Evolutionary conservation across 2,329 filamentous ascomycete species (phyloP), one percentile per base, ranked within the genome.

Genomic region (Xylariaceae sp.): DNA sequence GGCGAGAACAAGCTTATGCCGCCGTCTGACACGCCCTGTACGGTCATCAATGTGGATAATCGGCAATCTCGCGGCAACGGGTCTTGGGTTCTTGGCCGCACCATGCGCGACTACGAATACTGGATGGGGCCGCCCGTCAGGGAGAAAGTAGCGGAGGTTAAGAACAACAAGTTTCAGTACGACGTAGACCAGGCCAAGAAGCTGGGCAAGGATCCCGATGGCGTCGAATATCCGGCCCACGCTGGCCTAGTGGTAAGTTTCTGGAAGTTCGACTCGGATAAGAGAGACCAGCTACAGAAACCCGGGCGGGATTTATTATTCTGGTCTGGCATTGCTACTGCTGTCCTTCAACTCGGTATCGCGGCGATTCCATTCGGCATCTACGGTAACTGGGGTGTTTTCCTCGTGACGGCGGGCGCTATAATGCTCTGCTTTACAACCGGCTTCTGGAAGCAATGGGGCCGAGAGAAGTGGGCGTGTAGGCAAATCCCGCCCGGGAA

Each of bases 381-480:
- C 4, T 36, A 50, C 20, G 50, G 54, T 20, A 46, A 64, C 21
- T 62, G 59, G 62, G 35, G 42, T 18, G 44, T 58, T n/a, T 26
- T 65, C n/a, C 18, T 62, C 5, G 33, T 61, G 2, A 55, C 55
- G 2, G 37, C 23, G 0, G 41, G 33, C 1, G 58, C 45, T 2
- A 58, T 45, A 29, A 11, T 45, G 3, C 49, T 58, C 3, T 53
- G 37, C 4, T 23, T 57, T 10, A 24, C 33, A 8, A 48, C 54
- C 3, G 57, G 47, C 11, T 33, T 35, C 10, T 43, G 66, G 24
- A 57, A 59, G n/a, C 61, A 64, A 33, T 65, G 60, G 63, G n/a
- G 21, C 2, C 35, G 33, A 26, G 60, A 64, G 52, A 65, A 65
- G 29, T 59, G 60, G 53, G 45, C 32, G 11, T 47, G 43, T 20